These are phyloP conservation scores for Colletotrichum horii DNA, from an alignment of 2,329 filamentous ascomycete genomes.

Conservation along the genomic window DNA sequence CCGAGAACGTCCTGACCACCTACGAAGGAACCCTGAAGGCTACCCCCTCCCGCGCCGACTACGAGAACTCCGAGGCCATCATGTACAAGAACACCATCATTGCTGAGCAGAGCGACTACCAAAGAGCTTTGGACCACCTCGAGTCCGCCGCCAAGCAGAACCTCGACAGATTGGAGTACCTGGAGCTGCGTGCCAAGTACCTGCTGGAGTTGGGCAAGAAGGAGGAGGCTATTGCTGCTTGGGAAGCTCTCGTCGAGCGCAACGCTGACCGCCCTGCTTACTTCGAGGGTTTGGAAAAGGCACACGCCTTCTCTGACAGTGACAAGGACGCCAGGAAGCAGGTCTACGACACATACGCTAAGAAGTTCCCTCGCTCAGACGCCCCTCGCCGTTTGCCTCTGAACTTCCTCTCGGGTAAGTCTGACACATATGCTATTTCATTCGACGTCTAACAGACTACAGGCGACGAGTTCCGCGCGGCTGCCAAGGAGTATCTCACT, in stretches of 20 bases:
- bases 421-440: not conserved
- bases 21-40: conserved; percentile 94
- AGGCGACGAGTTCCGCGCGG: conserved; percentile 80
- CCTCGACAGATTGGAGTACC: conserved; percentile 81
- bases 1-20: conserved; percentile 87
- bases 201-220: conserved; percentile 77
- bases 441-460: conserved; percentile 23
- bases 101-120: conserved; percentile 82
- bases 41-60: conserved; percentile 76
- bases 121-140: conserved; percentile 86
- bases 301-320: conserved; percentile 39
- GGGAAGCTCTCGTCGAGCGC: conserved; percentile 79
- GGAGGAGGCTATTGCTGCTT: conserved; percentile 82
- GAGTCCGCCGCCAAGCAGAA: conserved; percentile 78
- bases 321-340: conserved; percentile 71
- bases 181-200: conserved; percentile 88
- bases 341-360: conserved; percentile 78
- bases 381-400: conserved; percentile 85
- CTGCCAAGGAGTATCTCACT: conserved; percentile 79
- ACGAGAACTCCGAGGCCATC: conserved; percentile 92
- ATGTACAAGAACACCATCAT: conserved; percentile 97
- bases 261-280: conserved; percentile 89
- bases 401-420: conserved; percentile 79
- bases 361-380: conserved; percentile 83
- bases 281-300: conserved; percentile 75